phyloP scores from a whole-genome alignment of 129 eudicot species.

The Erigeron canadensis region DNA sequence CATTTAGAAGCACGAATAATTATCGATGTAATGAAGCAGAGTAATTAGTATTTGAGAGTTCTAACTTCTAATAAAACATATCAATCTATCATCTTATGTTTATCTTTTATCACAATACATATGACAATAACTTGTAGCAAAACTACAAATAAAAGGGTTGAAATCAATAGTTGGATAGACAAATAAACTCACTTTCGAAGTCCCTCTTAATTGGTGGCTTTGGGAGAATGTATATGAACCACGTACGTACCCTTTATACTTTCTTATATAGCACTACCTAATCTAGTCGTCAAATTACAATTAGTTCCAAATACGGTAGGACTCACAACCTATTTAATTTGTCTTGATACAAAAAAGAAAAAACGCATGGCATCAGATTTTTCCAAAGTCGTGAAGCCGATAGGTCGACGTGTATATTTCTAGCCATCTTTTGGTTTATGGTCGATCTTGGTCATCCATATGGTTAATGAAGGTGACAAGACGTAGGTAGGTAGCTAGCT shows the following conservation, averaged over 20 bases:
- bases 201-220: slow-evolving; percentile 15
- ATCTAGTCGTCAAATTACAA: not conserved
- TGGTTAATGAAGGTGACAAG: not conserved
- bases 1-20: too few species aligned
- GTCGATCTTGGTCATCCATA: not conserved
- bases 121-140: not conserved
- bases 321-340: not conserved
- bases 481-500: too few species aligned
- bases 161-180: not conserved
- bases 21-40: too few species aligned
- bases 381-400: not conserved
- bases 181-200: not conserved
- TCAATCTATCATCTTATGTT: too few species aligned
- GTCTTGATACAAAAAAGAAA: not conserved
- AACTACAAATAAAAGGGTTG: not conserved
- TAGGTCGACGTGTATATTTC: not conserved
- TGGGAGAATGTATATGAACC: not conserved
- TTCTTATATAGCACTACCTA: not conserved
- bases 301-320: slow-evolving; percentile 2
- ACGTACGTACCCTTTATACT: too few species aligned
- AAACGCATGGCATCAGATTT: not conserved
- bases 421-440: too few species aligned
- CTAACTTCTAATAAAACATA: too few species aligned
- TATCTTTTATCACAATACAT: not conserved
- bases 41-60: too few species aligned